Evolutionary conservation across 257 asterid genomes (phyloP).

Genomic region (Jaltomata sinuosa): DNA sequence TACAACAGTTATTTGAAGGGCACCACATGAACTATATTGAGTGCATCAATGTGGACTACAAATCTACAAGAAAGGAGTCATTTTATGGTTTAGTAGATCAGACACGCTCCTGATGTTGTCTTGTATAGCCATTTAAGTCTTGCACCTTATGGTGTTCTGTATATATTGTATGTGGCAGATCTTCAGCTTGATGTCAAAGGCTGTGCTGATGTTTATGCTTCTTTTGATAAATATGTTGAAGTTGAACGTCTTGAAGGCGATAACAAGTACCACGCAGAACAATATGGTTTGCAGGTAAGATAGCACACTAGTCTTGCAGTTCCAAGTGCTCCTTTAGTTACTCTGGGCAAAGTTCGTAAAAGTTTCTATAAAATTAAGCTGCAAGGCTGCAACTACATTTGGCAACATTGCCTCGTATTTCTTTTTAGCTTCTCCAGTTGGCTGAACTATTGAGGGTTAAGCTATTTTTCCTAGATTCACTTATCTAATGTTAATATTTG

Average conservation of each 20-base stretch:
- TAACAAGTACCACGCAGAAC: conserved; percentile 91
- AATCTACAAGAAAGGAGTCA: conserved; percentile 93
- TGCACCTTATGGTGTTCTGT: conserved; percentile 4
- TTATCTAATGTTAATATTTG: background rate
- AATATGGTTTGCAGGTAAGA: conserved; percentile 87
- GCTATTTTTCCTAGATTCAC: background rate
- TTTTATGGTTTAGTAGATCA: conserved; percentile 54
- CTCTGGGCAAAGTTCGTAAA: background rate
- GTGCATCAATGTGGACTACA: conserved; percentile 90
- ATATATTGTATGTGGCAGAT: conserved; percentile 38
- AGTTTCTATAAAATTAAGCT: background rate
- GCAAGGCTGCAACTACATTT: background rate
- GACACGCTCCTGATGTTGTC: background rate
- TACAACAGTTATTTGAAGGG: conserved; percentile 95
- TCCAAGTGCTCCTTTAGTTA: background rate
- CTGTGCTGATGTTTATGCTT: conserved; percentile 90
- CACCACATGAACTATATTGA: conserved; percentile 93
- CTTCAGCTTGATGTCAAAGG: conserved; percentile 99
- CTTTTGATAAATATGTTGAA: conserved; percentile 95
- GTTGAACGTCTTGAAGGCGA: conserved; percentile 95
- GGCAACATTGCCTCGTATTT: background rate
- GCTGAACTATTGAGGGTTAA: background rate
- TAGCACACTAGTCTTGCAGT: background rate
- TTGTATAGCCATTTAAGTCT: conserved; percentile 17
- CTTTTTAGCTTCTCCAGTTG: background rate